Base-by-base conservation (phyloP, 116 monocot species). In the Phalaenopsis hybrid region DNA sequence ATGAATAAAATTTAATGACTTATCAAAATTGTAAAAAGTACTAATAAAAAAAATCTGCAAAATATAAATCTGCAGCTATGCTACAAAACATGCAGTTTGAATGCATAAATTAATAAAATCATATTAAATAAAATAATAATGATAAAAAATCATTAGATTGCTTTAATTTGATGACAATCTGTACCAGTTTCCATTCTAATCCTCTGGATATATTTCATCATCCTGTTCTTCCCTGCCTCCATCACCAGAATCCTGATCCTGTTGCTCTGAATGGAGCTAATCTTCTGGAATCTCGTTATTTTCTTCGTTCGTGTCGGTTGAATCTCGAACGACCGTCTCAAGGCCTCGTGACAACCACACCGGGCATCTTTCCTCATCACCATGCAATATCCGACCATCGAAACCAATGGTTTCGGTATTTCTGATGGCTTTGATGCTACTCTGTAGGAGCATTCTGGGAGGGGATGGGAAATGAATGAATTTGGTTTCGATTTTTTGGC, bases 131-230 rank as follows among this genome's bases (percentile, higher is more conserved):
- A 37, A 37, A 37, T 37, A 37, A 37, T 4, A n/a, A 6, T 0
- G 0, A 65, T 28, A 25, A 65, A 65, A 11, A 65, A n/a, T 65
- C 25, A 65, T 65, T 8, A 28, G 23, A 25, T 25, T n/a, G 1
- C 25, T 25, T 65, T 8, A 28, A 11, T 7, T 25, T n/a, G n/a
- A 59, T n/a, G 5, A 59, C 59, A 6, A 59, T 67, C 67, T 9
- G 67, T 67, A 10, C 67, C 72, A 72, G 37, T 72, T 72, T 17
- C 25, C 16, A 57, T 33, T 25, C 57, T 92, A 98, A 82, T 98
- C 98, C 81, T 94, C 92, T 49, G 95, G 93, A 87, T 98, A 92
- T 90, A 92, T 93, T 82, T 95, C 95, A 31, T 95, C 95, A 79
- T 93, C 93, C 59, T 88, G 90, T n/a, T 94, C 80, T 45, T 75